Percentiles rank a stretch among this genome's conserved stretches.
phyloP scores from a whole-genome alignment of 2,329 filamentous ascomycete genomes.

The Scorias spongiosa region DNA sequence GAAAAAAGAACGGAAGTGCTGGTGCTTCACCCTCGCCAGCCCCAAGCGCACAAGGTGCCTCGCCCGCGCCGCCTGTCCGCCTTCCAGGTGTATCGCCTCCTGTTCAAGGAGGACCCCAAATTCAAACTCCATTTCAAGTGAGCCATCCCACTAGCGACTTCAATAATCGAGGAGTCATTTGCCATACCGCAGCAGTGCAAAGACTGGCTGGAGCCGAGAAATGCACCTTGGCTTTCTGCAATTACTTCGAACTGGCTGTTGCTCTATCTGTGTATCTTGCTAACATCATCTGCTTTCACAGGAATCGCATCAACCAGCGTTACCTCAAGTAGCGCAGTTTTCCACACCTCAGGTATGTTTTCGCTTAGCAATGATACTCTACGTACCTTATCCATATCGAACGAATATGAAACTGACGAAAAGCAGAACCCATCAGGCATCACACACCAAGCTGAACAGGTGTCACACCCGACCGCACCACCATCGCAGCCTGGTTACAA shows the following conservation, averaged over 20 bases:
- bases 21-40: neutral
- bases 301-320: too few relatives aligned
- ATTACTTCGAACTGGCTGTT: too few relatives aligned
- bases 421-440: too few relatives aligned
- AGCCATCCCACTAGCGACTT: neutral
- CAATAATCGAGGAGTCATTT: neutral
- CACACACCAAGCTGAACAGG: too few relatives aligned
- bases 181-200: neutral
- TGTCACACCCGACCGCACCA: neutral
- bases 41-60: neutral
- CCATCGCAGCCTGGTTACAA: neutral
- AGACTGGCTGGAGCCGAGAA: neutral
- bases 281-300: too few relatives aligned
- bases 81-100: neutral
- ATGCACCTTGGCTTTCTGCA: too few relatives aligned
- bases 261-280: too few relatives aligned
- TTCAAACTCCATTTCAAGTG: neutral
- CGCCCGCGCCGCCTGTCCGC: neutral
- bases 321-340: too few relatives aligned
- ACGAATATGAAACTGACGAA: too few relatives aligned
- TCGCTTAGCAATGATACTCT: too few relatives aligned
- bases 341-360: too few relatives aligned
- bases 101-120: neutral
- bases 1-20: constrained; percentile 29
- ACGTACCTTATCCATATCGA: too few relatives aligned